A percentile compares a stretch with the other conserved stretches of the same genome.
These are phyloP conservation scores for Allium fistulosum DNA, from an alignment of 106 monocot genomes.

Conservation along the genomic window DNA sequence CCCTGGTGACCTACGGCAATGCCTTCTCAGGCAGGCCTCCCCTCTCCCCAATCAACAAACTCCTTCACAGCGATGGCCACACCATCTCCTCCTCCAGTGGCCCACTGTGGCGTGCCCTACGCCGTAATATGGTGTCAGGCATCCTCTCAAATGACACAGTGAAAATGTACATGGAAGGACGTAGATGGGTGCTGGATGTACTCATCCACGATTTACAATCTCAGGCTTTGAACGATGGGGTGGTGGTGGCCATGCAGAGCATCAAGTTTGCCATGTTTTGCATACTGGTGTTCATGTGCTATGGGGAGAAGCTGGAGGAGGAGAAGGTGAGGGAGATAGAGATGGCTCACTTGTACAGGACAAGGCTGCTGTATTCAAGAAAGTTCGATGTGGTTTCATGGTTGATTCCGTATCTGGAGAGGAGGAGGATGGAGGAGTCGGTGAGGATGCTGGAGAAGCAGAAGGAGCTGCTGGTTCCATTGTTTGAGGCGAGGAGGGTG, in stretches of 20 bases:
- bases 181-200: constrained; percentile 15
- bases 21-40: constrained; percentile 23
- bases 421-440: background rate
- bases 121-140: constrained; percentile 16
- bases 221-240: background rate
- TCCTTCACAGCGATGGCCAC: constrained; percentile 10
- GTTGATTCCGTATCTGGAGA: background rate
- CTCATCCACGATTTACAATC: background rate
- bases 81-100: constrained; percentile 17
- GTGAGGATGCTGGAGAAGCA: background rate
- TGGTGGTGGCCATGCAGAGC: constrained; percentile 5
- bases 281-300: constrained; percentile 9
- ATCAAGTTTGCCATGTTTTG: constrained; percentile 12
- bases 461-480: constrained; percentile 2
- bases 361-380: background rate
- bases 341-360: background rate
- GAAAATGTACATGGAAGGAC: constrained; percentile 11
- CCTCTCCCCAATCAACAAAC: background rate
- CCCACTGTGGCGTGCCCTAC: constrained; percentile 29
- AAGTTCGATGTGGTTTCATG: background rate
- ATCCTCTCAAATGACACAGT: constrained; percentile 15
- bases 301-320: constrained; percentile 16
- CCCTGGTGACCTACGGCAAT: constrained; percentile 24
- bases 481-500: background rate
- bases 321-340: background rate